These are phyloP conservation scores for Ceratobasidium papillatum DNA, from an alignment of 1,284 basidiomycete genomes.

Conservation along the genomic window DNA sequence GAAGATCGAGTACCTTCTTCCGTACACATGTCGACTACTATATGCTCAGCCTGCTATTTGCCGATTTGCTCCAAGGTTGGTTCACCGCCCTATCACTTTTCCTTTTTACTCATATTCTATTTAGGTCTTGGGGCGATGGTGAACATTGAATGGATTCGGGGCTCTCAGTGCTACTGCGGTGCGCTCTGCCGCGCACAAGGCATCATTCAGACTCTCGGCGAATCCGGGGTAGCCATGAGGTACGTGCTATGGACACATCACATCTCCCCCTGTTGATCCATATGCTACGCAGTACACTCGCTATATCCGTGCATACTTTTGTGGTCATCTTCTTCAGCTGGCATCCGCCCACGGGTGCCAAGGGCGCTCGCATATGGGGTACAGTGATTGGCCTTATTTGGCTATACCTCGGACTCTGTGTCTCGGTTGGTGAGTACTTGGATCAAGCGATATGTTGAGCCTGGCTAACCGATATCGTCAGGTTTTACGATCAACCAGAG, in stretches of 20 bases:
- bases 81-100: neutral
- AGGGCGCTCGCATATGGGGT: constrained; percentile 41
- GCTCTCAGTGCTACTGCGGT: constrained; percentile 42
- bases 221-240: constrained; percentile 44
- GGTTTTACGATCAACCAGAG: constrained; percentile 40
- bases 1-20: constrained; percentile 36
- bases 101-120: neutral
- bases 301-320: constrained; percentile 44
- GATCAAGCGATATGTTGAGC: neutral
- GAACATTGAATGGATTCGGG: constrained; percentile 36
- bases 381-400: constrained; percentile 41
- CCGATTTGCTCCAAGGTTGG: constrained; percentile 43
- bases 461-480: neutral
- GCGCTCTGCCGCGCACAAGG: constrained; percentile 45
- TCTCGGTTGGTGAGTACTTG: constrained; percentile 33
- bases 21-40: constrained; percentile 43
- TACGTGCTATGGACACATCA: neutral
- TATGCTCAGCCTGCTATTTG: constrained; percentile 43
- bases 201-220: constrained; percentile 42
- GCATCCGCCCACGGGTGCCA: constrained; percentile 36
- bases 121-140: constrained; percentile 33
- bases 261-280: constrained; percentile 3
- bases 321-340: constrained; percentile 44
- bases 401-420: constrained; percentile 41
- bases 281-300: constrained; percentile 28